phyloP scores from a whole-genome alignment of 129 eudicot genomes.

The Ambrosia trifida region DNA sequence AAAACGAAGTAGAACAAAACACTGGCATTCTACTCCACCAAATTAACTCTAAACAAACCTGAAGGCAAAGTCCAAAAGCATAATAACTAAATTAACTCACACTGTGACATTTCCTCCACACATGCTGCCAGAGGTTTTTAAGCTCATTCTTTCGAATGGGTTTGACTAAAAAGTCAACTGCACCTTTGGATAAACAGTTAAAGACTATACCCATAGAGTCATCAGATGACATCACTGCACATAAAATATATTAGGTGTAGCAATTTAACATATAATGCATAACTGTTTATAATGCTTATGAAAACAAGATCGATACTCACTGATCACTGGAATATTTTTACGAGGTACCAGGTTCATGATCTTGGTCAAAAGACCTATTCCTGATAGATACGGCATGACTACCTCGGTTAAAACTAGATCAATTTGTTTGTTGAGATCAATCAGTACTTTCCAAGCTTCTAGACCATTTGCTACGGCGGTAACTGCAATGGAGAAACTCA shows the following conservation, averaged over 20 bases:
- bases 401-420: slow-evolving; percentile 74
- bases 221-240: slow-evolving; percentile 87
- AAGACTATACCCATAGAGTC: slow-evolving; percentile 86
- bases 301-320: slow-evolving; percentile 40
- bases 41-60: slow-evolving; percentile 26
- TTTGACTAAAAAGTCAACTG: slow-evolving; percentile 81
- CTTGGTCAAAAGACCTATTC: slow-evolving; percentile 58
- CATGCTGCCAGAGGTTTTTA: slow-evolving; percentile 87
- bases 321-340: slow-evolving; percentile 65
- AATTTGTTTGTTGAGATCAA: slow-evolving; percentile 52
- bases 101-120: slow-evolving; percentile 86
- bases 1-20: slow-evolving; percentile 21
- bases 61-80: slow-evolving; percentile 32
- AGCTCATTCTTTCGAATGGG: slow-evolving; percentile 87
- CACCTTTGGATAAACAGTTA: slow-evolving; percentile 79
- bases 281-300: not conserved
- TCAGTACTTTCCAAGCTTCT: slow-evolving; percentile 76
- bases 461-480: slow-evolving; percentile 61
- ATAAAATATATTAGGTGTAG: slow-evolving; percentile 39
- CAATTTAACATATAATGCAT: slow-evolving; percentile 32
- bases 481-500: slow-evolving; percentile 45
- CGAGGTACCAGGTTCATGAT: slow-evolving; percentile 59
- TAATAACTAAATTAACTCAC: slow-evolving; percentile 50
- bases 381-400: slow-evolving; percentile 64
- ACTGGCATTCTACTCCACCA: slow-evolving; percentile 6